Evolutionary conservation across 2,329 filamentous ascomycete species (phyloP), one percentile per base, ranked within the genome.

Genomic region (Aspergillus oerlinghausenensis): DNA sequence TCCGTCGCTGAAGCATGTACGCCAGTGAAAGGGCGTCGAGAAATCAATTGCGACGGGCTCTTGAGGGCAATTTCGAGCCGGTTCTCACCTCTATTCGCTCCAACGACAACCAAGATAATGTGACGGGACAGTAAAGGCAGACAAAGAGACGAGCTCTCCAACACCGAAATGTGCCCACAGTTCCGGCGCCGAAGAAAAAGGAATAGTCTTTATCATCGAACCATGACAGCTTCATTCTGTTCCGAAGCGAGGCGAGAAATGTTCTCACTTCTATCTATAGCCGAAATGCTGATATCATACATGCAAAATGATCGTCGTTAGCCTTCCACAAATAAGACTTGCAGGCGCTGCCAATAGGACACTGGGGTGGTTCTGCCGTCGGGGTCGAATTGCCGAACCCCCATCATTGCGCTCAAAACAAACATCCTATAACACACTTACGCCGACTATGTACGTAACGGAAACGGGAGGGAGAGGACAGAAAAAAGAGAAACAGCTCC

Each of bases 391-490:
- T 7, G n/a, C 9, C 42, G 42, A 45, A 45, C 1, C 42, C 42
- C 42, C 10, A 21, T 45, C 19, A 45, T 11, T 23, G 42, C 42
- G n/a, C 42, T 45, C 4, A 45, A 45, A 45, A 9, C 42, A 45
- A 43, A 45, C 42, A 23, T 47, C 21, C 43, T 25, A 23, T 47
- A 25, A 47, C 21, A 47, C 21, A 26, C 21, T 26, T 47, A 47
- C 43, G 43, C 43, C 23, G 11, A 47, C 21, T 47, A 47, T 47
- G 8, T 47, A 47, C 43, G 19, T 23, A 47, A 47, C 42, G 64
- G 60, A 52, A 55, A 57, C 49, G 49, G 47, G 54, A 43, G 40
- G 55, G 58, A 54, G 42, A 35, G 32, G 32, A 52, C 40, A 19
- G 35, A 48, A 29, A 35, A 28, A 23, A 45, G 19, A 50, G 23